Evolutionary conservation across 768 basidiomycete species (phyloP), one percentile per base, ranked within the genome.

Genomic region (Gyrodon lividus): DNA sequence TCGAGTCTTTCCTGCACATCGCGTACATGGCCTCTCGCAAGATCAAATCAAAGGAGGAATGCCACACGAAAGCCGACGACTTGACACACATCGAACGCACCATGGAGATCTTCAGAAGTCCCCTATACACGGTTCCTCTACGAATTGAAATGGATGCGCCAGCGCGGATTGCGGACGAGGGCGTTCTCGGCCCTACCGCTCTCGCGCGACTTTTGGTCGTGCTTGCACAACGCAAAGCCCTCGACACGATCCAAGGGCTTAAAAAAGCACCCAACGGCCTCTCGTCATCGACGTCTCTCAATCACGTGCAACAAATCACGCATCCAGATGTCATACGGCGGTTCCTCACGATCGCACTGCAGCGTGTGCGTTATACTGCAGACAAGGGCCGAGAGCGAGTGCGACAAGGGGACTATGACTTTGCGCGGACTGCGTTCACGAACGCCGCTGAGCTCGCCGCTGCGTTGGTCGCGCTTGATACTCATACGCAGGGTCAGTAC

Each of bases 361-460:
- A 63, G 44, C 61, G 61, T 3, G 58, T 60, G 8, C 52, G 50
- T 4, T 50, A 37, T 12, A 56, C 51, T n/a, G 47, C 58, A 7
- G 62, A 67, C 33, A 40, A 48, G 23, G 68, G 70, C 1, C 64
- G 62, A 37, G 51, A 54, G 8, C 46, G 55, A 2, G 51, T 63
- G 38, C 52, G 52, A 37, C 23, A 50, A n/a, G 42, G 41, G 3
- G 59, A 60, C 6, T 31, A 55, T n/a, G 59, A 61, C 31, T 50
- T 50, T 26, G 70, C 69, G 7, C 49, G 48, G 16, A 37, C 51
- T 6, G 59, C 61, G 6, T 71, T 70, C 50, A 43, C 39, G 22
- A 52, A 53, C 31, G 62, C 67, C 4, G 71, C 72, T 9, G 68
- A 72, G 52, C 63, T 72, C 6, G 65, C 71, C 6, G 60, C 61